A percentile compares a stretch with the other conserved stretches of the same genome.
Conservation (phyloP, 1,284 basidiomycete genomes). For the Amylostereum chailletii region DNA sequence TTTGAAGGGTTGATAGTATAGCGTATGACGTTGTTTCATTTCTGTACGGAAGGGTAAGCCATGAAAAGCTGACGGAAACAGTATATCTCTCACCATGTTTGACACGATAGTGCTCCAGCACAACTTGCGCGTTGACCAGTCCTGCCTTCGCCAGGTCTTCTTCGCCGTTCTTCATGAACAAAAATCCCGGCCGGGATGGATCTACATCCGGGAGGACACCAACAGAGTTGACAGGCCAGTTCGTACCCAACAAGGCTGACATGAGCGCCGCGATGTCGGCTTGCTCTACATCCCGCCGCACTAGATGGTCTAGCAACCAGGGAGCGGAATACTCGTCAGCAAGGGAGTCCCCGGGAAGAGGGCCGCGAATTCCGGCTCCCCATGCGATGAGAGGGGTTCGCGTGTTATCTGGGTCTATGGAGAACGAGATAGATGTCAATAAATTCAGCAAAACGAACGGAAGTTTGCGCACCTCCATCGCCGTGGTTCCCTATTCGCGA, state of each 20-base stretch:
- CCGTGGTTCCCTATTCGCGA: constrained; percentile 85
- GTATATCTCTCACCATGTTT: constrained; percentile 53
- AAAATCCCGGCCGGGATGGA: constrained; percentile 44
- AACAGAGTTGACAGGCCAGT: constrained; percentile 73
- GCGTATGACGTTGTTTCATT: constrained; percentile 45
- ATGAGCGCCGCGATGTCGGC: constrained; percentile 81
- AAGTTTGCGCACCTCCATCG: constrained; percentile 55
- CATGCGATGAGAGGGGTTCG: constrained; percentile 81
- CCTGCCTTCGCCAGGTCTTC: constrained; percentile 45
- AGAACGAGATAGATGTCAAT: constrained; percentile 3
- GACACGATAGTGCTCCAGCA: constrained; percentile 74
- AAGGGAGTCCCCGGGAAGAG: constrained; percentile 35
- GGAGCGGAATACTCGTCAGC: constrained; percentile 53
- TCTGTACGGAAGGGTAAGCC: constrained; percentile 28
- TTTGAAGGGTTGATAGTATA: constrained; percentile 59
- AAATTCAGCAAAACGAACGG: constrained; percentile 4
- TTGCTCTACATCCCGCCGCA: constrained; percentile 73
- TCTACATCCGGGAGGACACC: constrained; percentile 68
- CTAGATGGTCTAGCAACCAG: constrained; percentile 51
- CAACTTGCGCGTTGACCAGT: constrained; percentile 65
- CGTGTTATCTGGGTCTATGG: constrained; percentile 77
- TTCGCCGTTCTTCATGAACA: constrained; percentile 28
- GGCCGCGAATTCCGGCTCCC: constrained; percentile 71
- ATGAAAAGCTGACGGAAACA: background rate
- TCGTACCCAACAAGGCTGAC: constrained; percentile 60